Conservation (phyloP, 768 basidiomycete species). For the Lentinula guzmanii region DNA sequence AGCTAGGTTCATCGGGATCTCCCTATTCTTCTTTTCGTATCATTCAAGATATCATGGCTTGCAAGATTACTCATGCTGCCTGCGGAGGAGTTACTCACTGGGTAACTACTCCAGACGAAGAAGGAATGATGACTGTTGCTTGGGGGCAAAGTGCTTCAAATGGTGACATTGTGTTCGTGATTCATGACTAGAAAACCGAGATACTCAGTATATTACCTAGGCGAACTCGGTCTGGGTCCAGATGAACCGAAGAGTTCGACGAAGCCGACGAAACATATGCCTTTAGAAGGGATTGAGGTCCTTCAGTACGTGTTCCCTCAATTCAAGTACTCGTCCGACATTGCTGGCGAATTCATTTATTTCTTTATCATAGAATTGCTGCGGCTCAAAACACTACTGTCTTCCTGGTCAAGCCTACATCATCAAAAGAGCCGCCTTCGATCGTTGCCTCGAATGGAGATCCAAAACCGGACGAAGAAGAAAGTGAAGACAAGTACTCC, state of each 20-base stretch:
- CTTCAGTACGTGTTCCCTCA: slow-evolving; percentile 44
- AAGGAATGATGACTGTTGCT: slow-evolving; percentile 76
- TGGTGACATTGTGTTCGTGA: slow-evolving; percentile 29
- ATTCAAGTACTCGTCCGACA: neutral
- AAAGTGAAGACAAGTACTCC: slow-evolving; percentile 52
- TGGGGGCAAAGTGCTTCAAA: slow-evolving; percentile 88
- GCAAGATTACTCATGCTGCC: slow-evolving; percentile 61
- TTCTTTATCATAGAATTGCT: slow-evolving; percentile 48
- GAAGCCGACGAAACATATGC: slow-evolving; percentile 66
- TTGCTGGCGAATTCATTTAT: neutral
- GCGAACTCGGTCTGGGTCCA: slow-evolving; percentile 76
- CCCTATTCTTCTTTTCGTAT: slow-evolving; percentile 84
- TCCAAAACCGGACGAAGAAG: neutral
- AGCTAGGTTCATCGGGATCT: slow-evolving; percentile 75
- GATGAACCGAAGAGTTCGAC: slow-evolving; percentile 85
- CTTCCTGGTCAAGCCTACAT: slow-evolving; percentile 64
- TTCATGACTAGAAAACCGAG: neutral
- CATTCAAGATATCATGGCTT: slow-evolving; percentile 85
- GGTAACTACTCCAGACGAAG: slow-evolving; percentile 69
- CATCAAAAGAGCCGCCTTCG: neutral
- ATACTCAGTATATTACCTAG: slow-evolving; percentile 21
- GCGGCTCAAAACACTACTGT: slow-evolving; percentile 84
- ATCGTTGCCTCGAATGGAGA: neutral
- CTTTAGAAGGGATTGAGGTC: slow-evolving; percentile 75
- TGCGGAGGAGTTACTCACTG: slow-evolving; percentile 92